phyloP scores from a whole-genome alignment of 2,329 filamentous ascomycete species.

The Emericellopsis atlantica region DNA sequence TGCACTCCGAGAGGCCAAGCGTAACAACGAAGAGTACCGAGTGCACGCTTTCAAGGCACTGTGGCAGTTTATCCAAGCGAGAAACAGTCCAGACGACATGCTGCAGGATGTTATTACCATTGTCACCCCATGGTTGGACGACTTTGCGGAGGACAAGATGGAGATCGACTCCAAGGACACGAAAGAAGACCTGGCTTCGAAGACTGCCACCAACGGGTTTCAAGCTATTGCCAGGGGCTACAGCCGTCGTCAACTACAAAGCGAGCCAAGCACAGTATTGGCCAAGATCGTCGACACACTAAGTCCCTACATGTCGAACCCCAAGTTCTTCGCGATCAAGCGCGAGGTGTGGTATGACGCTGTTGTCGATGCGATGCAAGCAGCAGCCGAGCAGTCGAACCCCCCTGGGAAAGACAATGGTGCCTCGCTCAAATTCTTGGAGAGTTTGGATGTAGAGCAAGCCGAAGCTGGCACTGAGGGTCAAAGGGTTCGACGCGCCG shows the following conservation, averaged over 20 bases:
- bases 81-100: slow-evolving; percentile 54
- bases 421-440: slow-evolving; percentile 24
- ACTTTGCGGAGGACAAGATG: slow-evolving; percentile 50
- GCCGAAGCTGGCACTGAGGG: slow-evolving; percentile 35
- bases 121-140: slow-evolving; percentile 48
- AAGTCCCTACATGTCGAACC: slow-evolving; percentile 23
- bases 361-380: slow-evolving; percentile 29
- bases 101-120: slow-evolving; percentile 54
- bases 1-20: slow-evolving; percentile 73
- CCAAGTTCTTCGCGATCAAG: slow-evolving; percentile 28
- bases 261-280: slow-evolving; percentile 23
- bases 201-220: slow-evolving; percentile 34
- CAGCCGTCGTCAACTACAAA: slow-evolving; percentile 23
- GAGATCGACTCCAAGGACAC: slow-evolving; percentile 48
- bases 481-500: slow-evolving; percentile 34
- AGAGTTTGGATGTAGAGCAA: slow-evolving; percentile 31
- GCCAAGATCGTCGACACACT: slow-evolving; percentile 24
- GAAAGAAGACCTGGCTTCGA: slow-evolving; percentile 27
- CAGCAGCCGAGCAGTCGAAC: neutral
- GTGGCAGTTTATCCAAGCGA: slow-evolving; percentile 57
- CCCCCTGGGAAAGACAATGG: slow-evolving; percentile 7
- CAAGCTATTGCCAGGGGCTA: slow-evolving; percentile 39
- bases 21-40: slow-evolving; percentile 77
- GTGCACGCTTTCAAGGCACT: slow-evolving; percentile 61
- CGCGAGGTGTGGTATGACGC: slow-evolving; percentile 40